Evolutionary conservation across 352 stramenopile species (phyloP).

Genomic region (Pythium aristosporum): DNA sequence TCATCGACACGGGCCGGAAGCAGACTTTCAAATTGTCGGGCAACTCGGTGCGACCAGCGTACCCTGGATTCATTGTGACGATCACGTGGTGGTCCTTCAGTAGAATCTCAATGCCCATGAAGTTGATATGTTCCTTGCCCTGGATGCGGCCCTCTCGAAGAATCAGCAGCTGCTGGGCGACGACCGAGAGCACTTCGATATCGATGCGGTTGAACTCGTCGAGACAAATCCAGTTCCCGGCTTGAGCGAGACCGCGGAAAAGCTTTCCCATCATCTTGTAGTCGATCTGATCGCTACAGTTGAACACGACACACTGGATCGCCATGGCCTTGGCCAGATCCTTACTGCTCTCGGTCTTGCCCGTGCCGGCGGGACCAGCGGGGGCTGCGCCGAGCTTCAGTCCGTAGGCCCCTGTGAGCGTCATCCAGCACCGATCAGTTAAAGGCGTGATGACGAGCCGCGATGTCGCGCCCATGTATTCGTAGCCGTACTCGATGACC

Average conservation of each 20-base stretch:
- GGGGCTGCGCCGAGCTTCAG: constrained; percentile 93
- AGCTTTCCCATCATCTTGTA: constrained; percentile 98
- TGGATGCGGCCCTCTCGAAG: constrained; percentile 91
- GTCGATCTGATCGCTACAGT: constrained; percentile 95
- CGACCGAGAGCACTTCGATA: constrained; percentile 93
- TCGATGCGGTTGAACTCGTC: constrained; percentile 96
- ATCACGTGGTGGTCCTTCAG: constrained; percentile 1
- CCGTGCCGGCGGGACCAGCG: constrained; percentile 91
- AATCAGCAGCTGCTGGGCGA: constrained; percentile 88
- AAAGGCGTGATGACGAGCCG: constrained; percentile 82
- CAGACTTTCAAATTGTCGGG: constrained; percentile 93
- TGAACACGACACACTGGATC: constrained; percentile 95
- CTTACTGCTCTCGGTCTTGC: constrained; percentile 97
- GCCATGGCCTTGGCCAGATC: constrained; percentile 94
- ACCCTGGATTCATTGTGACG: constrained; percentile 95
- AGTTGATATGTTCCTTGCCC: constrained; percentile 90
- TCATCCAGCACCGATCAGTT: constrained; percentile 96
- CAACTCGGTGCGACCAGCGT: constrained; percentile 90
- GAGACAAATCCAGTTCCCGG: constrained; percentile 90
- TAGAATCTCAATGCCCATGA: constrained; percentile 91
- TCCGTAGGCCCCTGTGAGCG: constrained; percentile 92
- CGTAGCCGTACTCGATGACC: constrained; percentile 92
- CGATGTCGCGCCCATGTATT: constrained; percentile 94
- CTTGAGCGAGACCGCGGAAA: constrained; percentile 91
- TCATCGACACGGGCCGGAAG: constrained; percentile 93